These are phyloP conservation scores for Vinca major DNA, from an alignment of 305 asterid genomes.

Conservation along the genomic window DNA sequence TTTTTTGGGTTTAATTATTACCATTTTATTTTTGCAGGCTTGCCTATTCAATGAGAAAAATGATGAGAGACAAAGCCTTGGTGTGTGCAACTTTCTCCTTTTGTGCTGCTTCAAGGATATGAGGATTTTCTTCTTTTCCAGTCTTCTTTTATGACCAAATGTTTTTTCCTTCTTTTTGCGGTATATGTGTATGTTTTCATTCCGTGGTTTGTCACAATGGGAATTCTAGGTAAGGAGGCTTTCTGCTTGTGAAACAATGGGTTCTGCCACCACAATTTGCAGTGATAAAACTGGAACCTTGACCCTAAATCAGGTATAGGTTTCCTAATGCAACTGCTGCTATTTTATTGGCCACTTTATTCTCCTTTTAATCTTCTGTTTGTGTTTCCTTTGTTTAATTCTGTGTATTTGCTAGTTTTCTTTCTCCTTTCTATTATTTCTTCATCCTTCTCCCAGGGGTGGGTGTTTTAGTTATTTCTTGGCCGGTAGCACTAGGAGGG, in stretches of 20 bases:
- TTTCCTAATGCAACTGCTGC: neutral
- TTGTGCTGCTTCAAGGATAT: neutral
- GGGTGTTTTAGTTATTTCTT: neutral
- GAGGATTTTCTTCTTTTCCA: neutral
- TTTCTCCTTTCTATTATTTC: neutral
- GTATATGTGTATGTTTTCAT: neutral
- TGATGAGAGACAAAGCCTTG: conserved; percentile 99
- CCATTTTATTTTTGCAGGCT: conserved; percentile 39
- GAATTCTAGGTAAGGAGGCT: conserved; percentile 81
- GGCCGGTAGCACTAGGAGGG: neutral
- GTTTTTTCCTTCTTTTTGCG: neutral
- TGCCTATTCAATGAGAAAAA: conserved; percentile 96
- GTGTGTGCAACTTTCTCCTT: conserved; percentile 34
- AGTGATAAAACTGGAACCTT: conserved; percentile 97
- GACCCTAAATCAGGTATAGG: conserved; percentile 71
- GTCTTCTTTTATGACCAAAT: neutral
- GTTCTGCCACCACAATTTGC: conserved; percentile 96
- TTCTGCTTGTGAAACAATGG: conserved; percentile 99
- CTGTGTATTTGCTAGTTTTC: neutral
- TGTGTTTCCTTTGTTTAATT: neutral
- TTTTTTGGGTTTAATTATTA: neutral
- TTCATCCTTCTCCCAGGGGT: neutral
- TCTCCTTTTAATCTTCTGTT: neutral
- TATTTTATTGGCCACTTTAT: neutral
- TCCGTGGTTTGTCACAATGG: conserved; percentile 12